phyloP scores from a whole-genome alignment of 257 asterid species.

The Capsicum chinense region DNA sequence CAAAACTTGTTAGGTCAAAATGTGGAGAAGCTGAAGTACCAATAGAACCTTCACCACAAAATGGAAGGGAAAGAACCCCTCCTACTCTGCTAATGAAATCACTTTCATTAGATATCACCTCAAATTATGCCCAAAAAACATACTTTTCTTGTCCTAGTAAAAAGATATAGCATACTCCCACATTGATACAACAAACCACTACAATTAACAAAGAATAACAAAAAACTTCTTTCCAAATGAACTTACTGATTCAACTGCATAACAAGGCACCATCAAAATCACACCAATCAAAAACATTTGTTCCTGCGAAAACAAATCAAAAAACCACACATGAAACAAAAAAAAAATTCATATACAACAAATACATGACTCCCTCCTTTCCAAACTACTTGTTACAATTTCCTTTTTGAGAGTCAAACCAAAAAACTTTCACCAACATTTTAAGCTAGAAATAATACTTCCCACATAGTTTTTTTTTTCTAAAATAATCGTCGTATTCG shows the following conservation, averaged over 20 bases:
- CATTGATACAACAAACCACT: neutral
- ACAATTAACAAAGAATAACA: neutral
- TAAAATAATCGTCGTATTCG: too few relatives aligned
- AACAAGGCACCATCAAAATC: constrained; percentile 91
- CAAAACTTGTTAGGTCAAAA: neutral
- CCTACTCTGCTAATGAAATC: constrained; percentile 7
- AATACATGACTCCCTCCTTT: neutral
- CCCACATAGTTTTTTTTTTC: too few relatives aligned
- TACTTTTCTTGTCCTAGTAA: neutral
- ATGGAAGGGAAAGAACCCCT: neutral
- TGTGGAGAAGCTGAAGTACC: constrained; percentile 18
- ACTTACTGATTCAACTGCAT: constrained; percentile 90
- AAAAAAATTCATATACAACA: neutral
- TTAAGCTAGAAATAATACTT: too few relatives aligned
- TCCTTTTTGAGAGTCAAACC: too few relatives aligned
- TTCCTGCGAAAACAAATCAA: constrained; percentile 54
- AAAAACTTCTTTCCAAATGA: neutral
- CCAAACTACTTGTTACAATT: too few relatives aligned
- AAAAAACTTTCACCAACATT: too few relatives aligned
- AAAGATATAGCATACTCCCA: neutral
- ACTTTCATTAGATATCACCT: neutral
- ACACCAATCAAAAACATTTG: constrained; percentile 95
- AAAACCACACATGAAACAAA: neutral
- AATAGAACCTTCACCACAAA: neutral
- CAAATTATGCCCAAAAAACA: neutral